Evolutionary conservation across 495 filamentous ascomycete genomes (phyloP).

Genomic region (Penicilliopsis zonata): DNA sequence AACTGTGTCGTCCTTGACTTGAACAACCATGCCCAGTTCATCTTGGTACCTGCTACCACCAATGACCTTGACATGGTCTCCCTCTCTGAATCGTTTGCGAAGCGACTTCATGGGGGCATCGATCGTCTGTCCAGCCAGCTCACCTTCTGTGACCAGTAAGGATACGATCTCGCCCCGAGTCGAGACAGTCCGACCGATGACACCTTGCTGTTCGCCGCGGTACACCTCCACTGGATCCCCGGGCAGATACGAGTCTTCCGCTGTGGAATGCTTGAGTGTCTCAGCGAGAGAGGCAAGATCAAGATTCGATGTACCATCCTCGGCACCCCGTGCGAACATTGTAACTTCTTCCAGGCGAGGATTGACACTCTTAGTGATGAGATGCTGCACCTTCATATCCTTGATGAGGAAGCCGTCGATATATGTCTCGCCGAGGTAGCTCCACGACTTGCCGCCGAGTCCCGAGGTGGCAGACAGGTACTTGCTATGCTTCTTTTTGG

Average conservation of each 20-base stretch:
- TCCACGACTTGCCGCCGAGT: constrained; percentile 62
- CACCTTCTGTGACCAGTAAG: constrained; percentile 73
- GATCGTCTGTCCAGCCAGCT: constrained; percentile 68
- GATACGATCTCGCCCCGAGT: constrained; percentile 91
- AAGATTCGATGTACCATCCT: constrained; percentile 86
- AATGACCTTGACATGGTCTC: constrained; percentile 98
- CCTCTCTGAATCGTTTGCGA: constrained; percentile 82
- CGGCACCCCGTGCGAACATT: constrained; percentile 73
- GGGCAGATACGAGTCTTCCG: constrained; percentile 70
- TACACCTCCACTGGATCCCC: constrained; percentile 94
- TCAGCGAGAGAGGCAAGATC: constrained; percentile 83
- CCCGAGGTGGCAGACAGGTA: constrained; percentile 45
- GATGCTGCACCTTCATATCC: constrained; percentile 77
- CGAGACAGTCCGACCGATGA: constrained; percentile 71
- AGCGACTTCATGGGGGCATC: constrained; percentile 89
- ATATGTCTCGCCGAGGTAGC: constrained; percentile 76
- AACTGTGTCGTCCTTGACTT: constrained; percentile 80
- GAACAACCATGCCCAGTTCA: constrained; percentile 93
- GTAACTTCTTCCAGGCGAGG: constrained; percentile 92
- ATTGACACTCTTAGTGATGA: constrained; percentile 78
- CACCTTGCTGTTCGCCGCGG: constrained; percentile 88
- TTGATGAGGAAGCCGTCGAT: constrained; percentile 89
- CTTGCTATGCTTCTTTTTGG: constrained; percentile 73
- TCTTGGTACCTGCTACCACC: constrained; percentile 87
- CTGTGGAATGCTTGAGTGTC: constrained; percentile 66